phyloP scores from a whole-genome alignment of 768 basidiomycete genomes.

The Clavaria fumosa region DNA sequence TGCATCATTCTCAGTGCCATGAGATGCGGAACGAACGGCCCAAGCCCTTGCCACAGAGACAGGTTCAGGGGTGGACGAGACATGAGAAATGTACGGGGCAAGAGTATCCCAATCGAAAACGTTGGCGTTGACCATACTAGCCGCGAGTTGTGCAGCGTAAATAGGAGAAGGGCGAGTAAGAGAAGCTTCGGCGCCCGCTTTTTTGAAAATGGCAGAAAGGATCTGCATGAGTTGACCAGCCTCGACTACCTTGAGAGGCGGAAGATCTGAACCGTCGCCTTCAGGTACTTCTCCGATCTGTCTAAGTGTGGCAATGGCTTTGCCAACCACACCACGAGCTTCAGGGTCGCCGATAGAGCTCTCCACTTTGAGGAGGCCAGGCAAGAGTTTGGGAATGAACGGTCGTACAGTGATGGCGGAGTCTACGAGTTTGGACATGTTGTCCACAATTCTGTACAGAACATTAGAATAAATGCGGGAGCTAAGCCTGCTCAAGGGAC shows the following conservation, averaged over 20 bases:
- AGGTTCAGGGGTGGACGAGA: constrained; percentile 48
- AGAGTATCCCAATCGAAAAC: constrained; percentile 88
- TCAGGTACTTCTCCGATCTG: constrained; percentile 85
- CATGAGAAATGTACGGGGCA: constrained; percentile 58
- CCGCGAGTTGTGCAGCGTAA: constrained; percentile 68
- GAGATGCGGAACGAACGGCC: constrained; percentile 79
- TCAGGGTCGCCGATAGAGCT: constrained; percentile 93
- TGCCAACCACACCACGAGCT: constrained; percentile 82
- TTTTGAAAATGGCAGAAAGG: constrained; percentile 74
- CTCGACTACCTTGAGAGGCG: constrained; percentile 69
- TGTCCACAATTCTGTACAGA: constrained; percentile 70
- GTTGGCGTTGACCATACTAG: constrained; percentile 78
- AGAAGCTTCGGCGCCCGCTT: constrained; percentile 48
- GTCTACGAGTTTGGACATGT: constrained; percentile 98
- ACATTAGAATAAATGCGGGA: constrained; percentile 9
- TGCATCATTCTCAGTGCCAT: constrained; percentile 51
- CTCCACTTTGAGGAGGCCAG: constrained; percentile 92
- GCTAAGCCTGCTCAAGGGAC: constrained; percentile 19
- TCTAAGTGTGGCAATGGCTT: constrained; percentile 90
- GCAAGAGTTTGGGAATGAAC: constrained; percentile 90
- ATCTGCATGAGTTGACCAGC: constrained; percentile 45
- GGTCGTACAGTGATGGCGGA: constrained; percentile 89
- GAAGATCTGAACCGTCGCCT: constrained; percentile 84
- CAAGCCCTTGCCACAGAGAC: constrained; percentile 61
- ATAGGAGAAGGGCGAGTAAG: constrained; percentile 40